Conservation (phyloP, 129 eudicot genomes). For the Oenanthe sinensis region DNA sequence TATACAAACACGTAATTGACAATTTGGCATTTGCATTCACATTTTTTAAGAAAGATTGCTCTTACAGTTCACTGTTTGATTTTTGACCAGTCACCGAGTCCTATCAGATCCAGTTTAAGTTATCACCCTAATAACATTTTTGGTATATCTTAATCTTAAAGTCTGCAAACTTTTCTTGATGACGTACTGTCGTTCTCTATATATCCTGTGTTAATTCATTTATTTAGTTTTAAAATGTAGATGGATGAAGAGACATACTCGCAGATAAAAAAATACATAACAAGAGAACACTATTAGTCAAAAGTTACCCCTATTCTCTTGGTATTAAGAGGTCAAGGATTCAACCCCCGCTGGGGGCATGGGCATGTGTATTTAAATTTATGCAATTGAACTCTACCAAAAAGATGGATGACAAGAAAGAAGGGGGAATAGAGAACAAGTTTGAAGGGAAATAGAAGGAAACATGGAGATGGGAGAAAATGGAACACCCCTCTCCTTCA, state of each 20-base stretch:
- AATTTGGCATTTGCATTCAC: not conserved
- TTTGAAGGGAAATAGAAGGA: not conserved
- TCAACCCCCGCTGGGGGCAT: not conserved
- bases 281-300: not conserved
- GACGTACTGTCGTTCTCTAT: not conserved
- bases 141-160: not conserved
- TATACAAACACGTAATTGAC: not conserved
- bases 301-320: not conserved
- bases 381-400: not conserved
- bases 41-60: not conserved
- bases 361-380: not conserved
- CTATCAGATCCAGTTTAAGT: not conserved
- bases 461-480: too few relatives aligned
- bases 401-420: not conserved
- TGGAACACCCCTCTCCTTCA: not conserved
- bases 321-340: not conserved
- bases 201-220: not conserved
- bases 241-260: not conserved
- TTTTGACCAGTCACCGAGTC: not conserved
- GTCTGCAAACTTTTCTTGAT: not conserved
- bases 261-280: not conserved
- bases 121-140: not conserved
- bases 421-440: not conserved
- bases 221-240: not conserved
- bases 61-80: not conserved